Evolutionary conservation across 257 asterid genomes (phyloP), one percentile per base, ranked within the genome.

Genomic region (Ballota nigra): DNA sequence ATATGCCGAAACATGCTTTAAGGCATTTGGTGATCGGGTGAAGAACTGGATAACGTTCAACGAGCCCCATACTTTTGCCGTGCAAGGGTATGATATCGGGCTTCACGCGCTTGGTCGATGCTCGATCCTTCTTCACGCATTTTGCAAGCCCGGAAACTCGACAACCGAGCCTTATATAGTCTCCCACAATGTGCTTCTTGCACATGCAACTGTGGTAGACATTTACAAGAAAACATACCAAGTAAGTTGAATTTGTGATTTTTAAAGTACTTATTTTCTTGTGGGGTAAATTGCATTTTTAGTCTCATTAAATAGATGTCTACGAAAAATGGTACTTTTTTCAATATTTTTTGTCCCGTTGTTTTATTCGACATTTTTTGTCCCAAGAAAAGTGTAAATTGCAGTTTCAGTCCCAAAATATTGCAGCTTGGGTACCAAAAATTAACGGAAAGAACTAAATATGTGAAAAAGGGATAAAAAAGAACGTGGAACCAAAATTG

Each of bases 1-100:
- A 1, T 95, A 82, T 65, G 96, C 97, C 1, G 98, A 92, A 45
- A 88, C 95, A 0, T 95, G 99, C 73, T 95, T 89, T 52, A 83
- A 81, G 80, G 84, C 73, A 65, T 95, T 89, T 65, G 98, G 99
- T 0, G 98, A 89, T 40, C 71, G 95, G 4, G 99, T 95, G 77
- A 95, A 95, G 88, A 53, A 89, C 4, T 95, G 99, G 99, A 92
- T 95, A 74, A 95, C 97, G 6, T 83, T 95, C 76, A 95, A 92
- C 43, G 98, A 95, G 87, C 99, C 97, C 0, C 96, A 88, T 58
- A 89, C 92, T 0, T 69, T 92, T 8, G 66, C 95, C 5, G 76
- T 85, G 3, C 95, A 92, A 72, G 99, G 98, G 12, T 95, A 78
- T 58, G 97, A 89, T 31, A 82, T 80, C 0, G 97, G 98, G 31